phyloP scores from a whole-genome alignment of 202 grass and related monocot species.

The Cymbopogon flexuosus region DNA sequence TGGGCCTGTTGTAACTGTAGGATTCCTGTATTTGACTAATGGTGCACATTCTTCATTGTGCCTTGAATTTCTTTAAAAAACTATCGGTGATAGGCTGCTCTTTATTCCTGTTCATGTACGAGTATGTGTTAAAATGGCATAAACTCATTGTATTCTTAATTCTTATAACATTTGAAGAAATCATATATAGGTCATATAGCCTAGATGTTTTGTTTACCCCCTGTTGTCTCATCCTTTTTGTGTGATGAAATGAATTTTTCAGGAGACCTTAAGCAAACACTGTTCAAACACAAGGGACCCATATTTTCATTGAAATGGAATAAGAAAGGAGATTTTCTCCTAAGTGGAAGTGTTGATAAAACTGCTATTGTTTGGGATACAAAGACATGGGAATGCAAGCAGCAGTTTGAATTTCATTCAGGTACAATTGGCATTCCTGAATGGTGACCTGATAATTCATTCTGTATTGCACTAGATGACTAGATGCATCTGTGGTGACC shows the following conservation, averaged over 20 bases:
- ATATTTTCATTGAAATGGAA: constrained; percentile 99
- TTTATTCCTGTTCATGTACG: not conserved
- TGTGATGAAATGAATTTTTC: constrained; percentile 27
- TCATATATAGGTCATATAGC: not conserved
- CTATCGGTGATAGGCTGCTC: not conserved
- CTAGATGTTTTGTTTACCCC: not conserved
- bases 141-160: not conserved
- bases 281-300: constrained; percentile 92
- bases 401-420: constrained; percentile 98
- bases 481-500: not conserved
- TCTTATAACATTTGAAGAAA: not conserved
- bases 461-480: not conserved
- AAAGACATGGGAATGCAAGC: constrained; percentile 94
- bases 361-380: constrained; percentile 99
- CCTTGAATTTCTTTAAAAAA: not conserved
- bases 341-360: constrained; percentile 96
- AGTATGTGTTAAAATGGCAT: not conserved
- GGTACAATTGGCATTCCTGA: constrained; percentile 41
- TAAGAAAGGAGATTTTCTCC: constrained; percentile 90
- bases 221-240: not conserved
- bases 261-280: constrained; percentile 89
- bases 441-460: constrained; percentile 6
- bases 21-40: not conserved
- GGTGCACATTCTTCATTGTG: not conserved
- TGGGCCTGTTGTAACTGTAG: not conserved